These are phyloP conservation scores for Austroboletus rostrupii DNA, from an alignment of 1,284 basidiomycete genomes.

Conservation along the genomic window DNA sequence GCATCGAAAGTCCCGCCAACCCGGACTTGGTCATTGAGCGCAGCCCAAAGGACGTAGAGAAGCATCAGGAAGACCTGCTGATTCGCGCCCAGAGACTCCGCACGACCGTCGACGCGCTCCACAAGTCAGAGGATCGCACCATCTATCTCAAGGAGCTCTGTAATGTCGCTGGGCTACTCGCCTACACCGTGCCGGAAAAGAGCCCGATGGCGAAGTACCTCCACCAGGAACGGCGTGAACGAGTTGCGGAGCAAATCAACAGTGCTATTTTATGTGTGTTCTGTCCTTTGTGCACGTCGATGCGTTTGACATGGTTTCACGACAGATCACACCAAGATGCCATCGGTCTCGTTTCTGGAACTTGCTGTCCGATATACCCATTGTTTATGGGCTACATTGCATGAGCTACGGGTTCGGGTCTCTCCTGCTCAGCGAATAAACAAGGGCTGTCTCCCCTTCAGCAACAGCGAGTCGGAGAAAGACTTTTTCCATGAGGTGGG, in stretches of 20 bases:
- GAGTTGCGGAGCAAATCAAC: constrained; percentile 83
- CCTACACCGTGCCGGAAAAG: constrained; percentile 69
- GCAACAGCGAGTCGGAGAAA: constrained; percentile 24
- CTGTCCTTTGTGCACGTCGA: not conserved
- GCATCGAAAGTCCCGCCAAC: constrained; percentile 4
- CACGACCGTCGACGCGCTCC: constrained; percentile 49
- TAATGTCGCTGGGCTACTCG: constrained; percentile 71
- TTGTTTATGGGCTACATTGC: constrained; percentile 51
- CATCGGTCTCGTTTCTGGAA: constrained; percentile 59
- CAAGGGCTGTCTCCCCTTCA: constrained; percentile 23
- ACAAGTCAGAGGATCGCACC: constrained; percentile 48
- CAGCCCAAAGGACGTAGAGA: constrained; percentile 30
- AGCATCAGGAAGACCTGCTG: constrained; percentile 43
- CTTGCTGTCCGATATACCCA: constrained; percentile 57
- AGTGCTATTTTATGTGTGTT: constrained; percentile 76
- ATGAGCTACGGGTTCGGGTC: constrained; percentile 45
- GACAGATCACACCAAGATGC: constrained; percentile 48
- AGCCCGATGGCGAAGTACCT: constrained; percentile 70
- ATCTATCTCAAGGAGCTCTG: constrained; percentile 66
- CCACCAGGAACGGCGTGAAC: constrained; percentile 66
- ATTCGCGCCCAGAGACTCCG: constrained; percentile 61
- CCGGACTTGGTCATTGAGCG: constrained; percentile 9
- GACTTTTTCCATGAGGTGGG: constrained; percentile 24
- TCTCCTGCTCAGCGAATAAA: constrained; percentile 44
- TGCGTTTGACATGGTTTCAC: not conserved